Base-by-base conservation (phyloP, 2,329 filamentous ascomycete genomes). In the Fusarium sarcochroum region DNA sequence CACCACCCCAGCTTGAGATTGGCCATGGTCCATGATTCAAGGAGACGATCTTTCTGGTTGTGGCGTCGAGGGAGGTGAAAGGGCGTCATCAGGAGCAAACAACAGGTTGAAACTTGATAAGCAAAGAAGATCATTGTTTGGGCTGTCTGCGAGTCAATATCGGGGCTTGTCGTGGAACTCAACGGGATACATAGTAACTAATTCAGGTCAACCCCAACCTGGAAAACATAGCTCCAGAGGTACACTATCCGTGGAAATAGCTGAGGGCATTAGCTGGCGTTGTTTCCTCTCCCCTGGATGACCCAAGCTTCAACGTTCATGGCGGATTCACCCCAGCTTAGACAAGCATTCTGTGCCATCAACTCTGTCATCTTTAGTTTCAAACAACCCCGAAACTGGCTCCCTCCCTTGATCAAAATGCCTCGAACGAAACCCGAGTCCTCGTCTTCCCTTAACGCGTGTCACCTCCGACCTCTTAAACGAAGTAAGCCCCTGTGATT, bases 1-100 rank as follows among this genome's bases (percentile, higher is more conserved):
- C 52, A 70, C 58, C 42, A 58, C 63, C 58, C 63, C 46, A 63
- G 46, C 47, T 59, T 49, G 49, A 63, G 47, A 63, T 57, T 56
- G 49, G 38, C 20, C 63, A 58, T 64, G 63, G 42, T 44, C 62
- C 67, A 70, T 70, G 67, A 70, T 70, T 70, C 67, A 70, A 69
- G 67, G 67, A 70, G 67, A 47, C 44, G 64, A 68, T 64, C 64
- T 55, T 66, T 57, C 46, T 56, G 27, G 48, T 41, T 55, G 63
- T 70, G 67, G 67, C 67, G 67, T 65, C 52, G 63, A 70, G 51
- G 62, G 66, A 70, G 50, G 37, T 53, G 42, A 44, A 54, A 63
- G 52, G 41, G 67, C 58, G 58, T 70, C 51, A 61, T 61, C 58
- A 50, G 52, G 54, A 67, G 52, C 42, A 61, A 52, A 56, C 27